phyloP scores from a whole-genome alignment of 306 rosid species.

The Begonia fuchsioides region DNA sequence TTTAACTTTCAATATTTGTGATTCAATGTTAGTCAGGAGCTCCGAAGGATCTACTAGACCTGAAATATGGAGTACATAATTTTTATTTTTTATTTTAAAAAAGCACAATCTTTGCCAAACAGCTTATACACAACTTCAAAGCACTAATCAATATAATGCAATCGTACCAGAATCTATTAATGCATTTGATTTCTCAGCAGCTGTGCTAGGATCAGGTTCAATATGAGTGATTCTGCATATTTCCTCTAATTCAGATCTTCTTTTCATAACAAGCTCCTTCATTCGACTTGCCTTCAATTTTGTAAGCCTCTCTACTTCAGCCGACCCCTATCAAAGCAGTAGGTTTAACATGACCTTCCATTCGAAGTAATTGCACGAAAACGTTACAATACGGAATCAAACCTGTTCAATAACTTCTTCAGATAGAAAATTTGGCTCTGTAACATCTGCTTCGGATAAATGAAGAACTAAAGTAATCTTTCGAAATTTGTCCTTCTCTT shows the following conservation, averaged over 20 bases:
- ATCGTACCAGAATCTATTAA: slow-evolving; percentile 76
- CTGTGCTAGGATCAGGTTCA: slow-evolving; percentile 79
- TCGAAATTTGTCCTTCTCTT: slow-evolving; percentile 50
- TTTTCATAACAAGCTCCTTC: slow-evolving; percentile 92
- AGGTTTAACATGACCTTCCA: slow-evolving; percentile 5
- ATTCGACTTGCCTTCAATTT: slow-evolving; percentile 86
- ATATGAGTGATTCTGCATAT: slow-evolving; percentile 67
- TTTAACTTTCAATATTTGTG: slow-evolving; percentile 59
- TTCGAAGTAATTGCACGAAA: slow-evolving; percentile 3
- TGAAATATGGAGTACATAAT: slow-evolving; percentile 13
- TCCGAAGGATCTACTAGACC: slow-evolving; percentile 89
- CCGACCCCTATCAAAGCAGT: slow-evolving; percentile 44
- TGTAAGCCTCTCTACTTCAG: slow-evolving; percentile 77
- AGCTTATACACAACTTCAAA: too few relatives aligned
- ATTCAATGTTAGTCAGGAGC: slow-evolving; percentile 73
- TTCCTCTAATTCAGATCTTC: slow-evolving; percentile 76
- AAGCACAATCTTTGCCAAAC: neutral
- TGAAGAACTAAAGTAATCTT: slow-evolving; percentile 41
- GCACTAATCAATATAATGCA: neutral
- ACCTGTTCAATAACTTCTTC: slow-evolving; percentile 69
- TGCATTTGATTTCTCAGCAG: slow-evolving; percentile 80
- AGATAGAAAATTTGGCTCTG: slow-evolving; percentile 61
- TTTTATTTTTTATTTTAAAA: neutral
- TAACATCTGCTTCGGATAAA: slow-evolving; percentile 48
- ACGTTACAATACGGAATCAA: slow-evolving; percentile 6